Evolutionary conservation across 2,329 filamentous ascomycete genomes (phyloP), one percentile per base, ranked within the genome.

Genomic region (Fusarium buxicola): DNA sequence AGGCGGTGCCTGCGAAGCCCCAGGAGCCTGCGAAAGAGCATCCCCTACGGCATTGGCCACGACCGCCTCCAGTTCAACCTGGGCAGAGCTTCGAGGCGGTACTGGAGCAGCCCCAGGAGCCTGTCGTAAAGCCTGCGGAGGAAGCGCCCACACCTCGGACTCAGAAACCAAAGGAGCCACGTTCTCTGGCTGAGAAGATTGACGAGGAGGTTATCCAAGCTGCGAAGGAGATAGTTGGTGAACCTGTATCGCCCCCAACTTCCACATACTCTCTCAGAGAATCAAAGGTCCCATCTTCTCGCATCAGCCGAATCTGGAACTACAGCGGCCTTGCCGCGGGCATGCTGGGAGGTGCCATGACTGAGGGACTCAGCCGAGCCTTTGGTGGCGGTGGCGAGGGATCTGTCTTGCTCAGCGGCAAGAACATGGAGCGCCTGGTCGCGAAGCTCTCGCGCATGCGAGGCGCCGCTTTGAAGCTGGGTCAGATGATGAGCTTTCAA

Each of bases 401-500:
- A 1, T 97, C 94, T 2, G 81, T 97, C 8, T 88, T 99, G 79
- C 86, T 99, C 54, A 98, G 92, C 75, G 85, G 92, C 7, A 88
- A 83, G 9, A 99, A 99, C 72, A 93, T 98, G 86, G 94, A 98
- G 74, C 86, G 96, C 43, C 84, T 99, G 8, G 95, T 99, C 2
- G 84, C 92, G 6, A 97, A 96, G 76, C 84, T 99, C 3, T 98
- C 94, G 4, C 90, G 92, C 18, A 99, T 99, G 95, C 88, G 95
- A 71, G 95, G 95, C 32, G 96, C 95, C 7, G 95, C 95, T n/a
- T 82, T 99, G 36, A 99, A 99, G 79, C 79, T 99, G 24, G 96
- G 95, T 1, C 95, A 99, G 80, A 95, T 98, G 91, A 90, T 99
- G 83, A 97, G 93, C 75, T 95, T 99, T 73, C 95, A 99, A 81